Evolutionary conservation across 1,139 yeast species (phyloP).

Genomic region (Lodderomyces parapsilosis): DNA sequence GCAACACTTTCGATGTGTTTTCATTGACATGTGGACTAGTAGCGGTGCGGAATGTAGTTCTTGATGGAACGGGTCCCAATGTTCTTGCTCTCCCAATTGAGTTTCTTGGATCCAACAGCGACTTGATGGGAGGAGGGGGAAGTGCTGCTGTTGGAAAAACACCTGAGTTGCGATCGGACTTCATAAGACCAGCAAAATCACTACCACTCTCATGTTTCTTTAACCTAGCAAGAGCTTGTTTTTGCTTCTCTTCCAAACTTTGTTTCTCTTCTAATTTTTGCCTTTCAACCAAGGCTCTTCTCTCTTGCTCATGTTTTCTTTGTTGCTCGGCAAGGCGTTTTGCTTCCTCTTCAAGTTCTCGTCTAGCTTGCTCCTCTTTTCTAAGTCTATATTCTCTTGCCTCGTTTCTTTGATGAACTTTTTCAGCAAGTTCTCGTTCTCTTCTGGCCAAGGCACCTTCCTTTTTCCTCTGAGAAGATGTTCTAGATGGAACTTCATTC

Average conservation of each 20-base stretch:
- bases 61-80: conserved; percentile 27
- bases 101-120: conserved; percentile 42
- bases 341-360: conserved; percentile 15
- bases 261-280: conserved; percentile 14
- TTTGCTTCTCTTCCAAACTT: conserved; percentile 27
- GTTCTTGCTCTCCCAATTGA: conserved; percentile 41
- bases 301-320: conserved; percentile 11
- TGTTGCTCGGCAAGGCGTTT: conserved; percentile 17
- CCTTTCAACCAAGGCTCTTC: conserved; percentile 10
- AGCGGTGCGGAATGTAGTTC: conserved; percentile 7
- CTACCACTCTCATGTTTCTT: conserved; percentile 28
- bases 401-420: conserved; percentile 29
- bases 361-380: conserved; percentile 17
- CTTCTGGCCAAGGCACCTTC: conserved; percentile 19
- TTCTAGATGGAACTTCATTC: conserved; percentile 4
- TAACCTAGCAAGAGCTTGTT: conserved; percentile 30
- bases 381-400: conserved; percentile 25
- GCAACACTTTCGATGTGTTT: conserved; percentile 37
- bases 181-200: conserved; percentile 25
- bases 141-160: conserved; percentile 16
- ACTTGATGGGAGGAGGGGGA: conserved; percentile 11
- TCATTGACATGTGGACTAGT: conserved; percentile 10
- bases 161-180: conserved; percentile 18
- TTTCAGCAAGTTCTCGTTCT: conserved; percentile 32
- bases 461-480: conserved; percentile 5